A percentile compares a stretch with the other conserved stretches of the same genome.
Evolutionary conservation across 2,329 filamentous ascomycete species (phyloP).

Genomic region (Emericellopsis cladophorae): DNA sequence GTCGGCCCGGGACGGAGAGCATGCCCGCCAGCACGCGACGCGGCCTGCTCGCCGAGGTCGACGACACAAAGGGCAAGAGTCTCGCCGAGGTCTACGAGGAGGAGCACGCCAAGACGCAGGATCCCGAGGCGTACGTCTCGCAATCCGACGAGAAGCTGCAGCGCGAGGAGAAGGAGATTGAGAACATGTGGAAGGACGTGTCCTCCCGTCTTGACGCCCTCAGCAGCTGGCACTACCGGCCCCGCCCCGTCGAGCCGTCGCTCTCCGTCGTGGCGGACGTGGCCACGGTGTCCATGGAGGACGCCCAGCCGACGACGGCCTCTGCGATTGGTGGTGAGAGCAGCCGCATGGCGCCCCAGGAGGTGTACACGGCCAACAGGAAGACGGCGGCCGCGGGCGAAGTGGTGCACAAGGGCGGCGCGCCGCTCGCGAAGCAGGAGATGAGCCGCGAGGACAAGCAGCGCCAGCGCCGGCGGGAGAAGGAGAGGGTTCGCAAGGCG

Average conservation of each 20-base stretch:
- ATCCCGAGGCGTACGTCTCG: conserved; percentile 70
- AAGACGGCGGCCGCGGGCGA: conserved; percentile 55
- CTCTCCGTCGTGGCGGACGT: conserved; percentile 84
- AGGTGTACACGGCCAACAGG: conserved; percentile 76
- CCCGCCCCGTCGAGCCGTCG: conserved; percentile 68
- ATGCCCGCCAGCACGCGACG: conserved; percentile 49
- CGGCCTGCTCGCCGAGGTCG: conserved; percentile 48
- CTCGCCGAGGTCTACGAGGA: conserved; percentile 91
- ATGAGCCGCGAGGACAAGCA: conserved; percentile 79
- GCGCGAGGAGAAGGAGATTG: conserved; percentile 74
- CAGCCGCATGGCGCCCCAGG: conserved; percentile 77
- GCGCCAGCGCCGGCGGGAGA: conserved; percentile 63
- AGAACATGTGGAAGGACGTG: conserved; percentile 70
- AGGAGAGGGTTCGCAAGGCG: conserved; percentile 70
- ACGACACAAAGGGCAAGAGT: conserved; percentile 80
- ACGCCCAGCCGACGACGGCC: conserved; percentile 68
- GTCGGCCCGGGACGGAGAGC: conserved; percentile 62
- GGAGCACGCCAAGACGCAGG: conserved; percentile 67
- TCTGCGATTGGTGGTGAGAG: conserved; percentile 56
- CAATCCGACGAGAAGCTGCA: conserved; percentile 70
- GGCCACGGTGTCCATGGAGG: conserved; percentile 88
- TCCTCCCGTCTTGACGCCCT: conserved; percentile 74
- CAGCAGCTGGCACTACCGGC: conserved; percentile 91
- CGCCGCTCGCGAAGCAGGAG: conserved; percentile 71
- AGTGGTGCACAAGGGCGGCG: conserved; percentile 63